Evolutionary conservation across 371 early-diverging fungal species (phyloP).

Genomic region (Circinella minor): DNA sequence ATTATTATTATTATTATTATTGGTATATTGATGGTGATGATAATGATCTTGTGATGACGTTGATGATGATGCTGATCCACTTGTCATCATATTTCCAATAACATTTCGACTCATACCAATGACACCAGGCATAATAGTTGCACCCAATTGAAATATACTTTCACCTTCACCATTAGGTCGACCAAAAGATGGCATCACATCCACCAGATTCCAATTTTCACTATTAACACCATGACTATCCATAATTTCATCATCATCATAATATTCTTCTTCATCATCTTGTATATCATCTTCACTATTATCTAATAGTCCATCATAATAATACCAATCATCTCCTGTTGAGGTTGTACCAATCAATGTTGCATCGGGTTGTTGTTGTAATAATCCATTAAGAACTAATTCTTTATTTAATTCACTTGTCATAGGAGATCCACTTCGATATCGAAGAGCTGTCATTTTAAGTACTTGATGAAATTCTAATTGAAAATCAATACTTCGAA

Average conservation of each 20-base stretch:
- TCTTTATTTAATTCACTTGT: conserved; percentile 14
- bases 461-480: conserved; percentile 46
- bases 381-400: conserved; percentile 12
- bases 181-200: conserved; percentile 49
- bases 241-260: conserved; percentile 18
- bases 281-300: conserved; percentile 30
- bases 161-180: conserved; percentile 32
- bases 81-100: conserved; percentile 12
- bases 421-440: conserved; percentile 19
- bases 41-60: conserved; percentile 8
- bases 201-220: conserved; percentile 53
- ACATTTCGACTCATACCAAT: conserved; percentile 36
- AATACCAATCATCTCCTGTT: conserved; percentile 18
- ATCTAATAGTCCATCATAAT: conserved; percentile 23
- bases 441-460: conserved; percentile 37
- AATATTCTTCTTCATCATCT: conserved; percentile 17
- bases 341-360: neutral
- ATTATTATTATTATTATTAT: neutral
- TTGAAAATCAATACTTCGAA: conserved; percentile 35
- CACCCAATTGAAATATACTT: conserved; percentile 38
- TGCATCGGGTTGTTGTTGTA: conserved; percentile 21
- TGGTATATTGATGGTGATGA: neutral
- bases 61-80: neutral
- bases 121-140: conserved; percentile 43
- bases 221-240: conserved; percentile 3